Percentiles rank a stretch among this genome's conserved stretches.
Evolutionary conservation across 140 eudicot genomes (phyloP).

Genomic region (Stevia rebaudiana): DNA sequence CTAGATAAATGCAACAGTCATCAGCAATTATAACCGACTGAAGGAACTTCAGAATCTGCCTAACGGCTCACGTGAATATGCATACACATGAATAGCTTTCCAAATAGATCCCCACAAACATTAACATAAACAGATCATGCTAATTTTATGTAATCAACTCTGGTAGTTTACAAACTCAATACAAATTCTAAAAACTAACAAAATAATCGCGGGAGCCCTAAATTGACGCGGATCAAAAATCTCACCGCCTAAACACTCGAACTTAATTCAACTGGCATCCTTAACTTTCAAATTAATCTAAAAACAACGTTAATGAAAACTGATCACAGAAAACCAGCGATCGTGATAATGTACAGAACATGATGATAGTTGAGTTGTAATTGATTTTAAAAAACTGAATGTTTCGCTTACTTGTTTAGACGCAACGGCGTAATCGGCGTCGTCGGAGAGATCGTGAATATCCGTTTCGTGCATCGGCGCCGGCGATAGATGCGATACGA

Average conservation of each 20-base stretch:
- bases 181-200: constrained; percentile 10
- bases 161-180: constrained; percentile 2
- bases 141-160: constrained; percentile 11
- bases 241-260: constrained; percentile 13
- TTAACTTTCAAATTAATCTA: constrained; percentile 6
- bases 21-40: neutral
- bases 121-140: constrained; percentile 9
- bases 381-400: neutral
- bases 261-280: neutral
- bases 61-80: neutral
- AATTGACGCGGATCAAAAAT: constrained; percentile 9
- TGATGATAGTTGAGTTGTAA: neutral
- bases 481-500: constrained; percentile 10
- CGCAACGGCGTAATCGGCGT: constrained; percentile 95
- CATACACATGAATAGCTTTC: neutral
- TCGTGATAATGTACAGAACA: neutral
- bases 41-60: constrained; percentile 6
- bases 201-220: constrained; percentile 16
- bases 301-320: neutral
- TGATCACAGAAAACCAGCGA: neutral
- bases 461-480: constrained; percentile 69
- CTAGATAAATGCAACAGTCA: neutral
- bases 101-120: constrained; percentile 6
- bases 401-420: constrained; percentile 54
- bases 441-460: constrained; percentile 76